phyloP scores from a whole-genome alignment of 495 filamentous ascomycete species.

The Haplographium delicatum region DNA sequence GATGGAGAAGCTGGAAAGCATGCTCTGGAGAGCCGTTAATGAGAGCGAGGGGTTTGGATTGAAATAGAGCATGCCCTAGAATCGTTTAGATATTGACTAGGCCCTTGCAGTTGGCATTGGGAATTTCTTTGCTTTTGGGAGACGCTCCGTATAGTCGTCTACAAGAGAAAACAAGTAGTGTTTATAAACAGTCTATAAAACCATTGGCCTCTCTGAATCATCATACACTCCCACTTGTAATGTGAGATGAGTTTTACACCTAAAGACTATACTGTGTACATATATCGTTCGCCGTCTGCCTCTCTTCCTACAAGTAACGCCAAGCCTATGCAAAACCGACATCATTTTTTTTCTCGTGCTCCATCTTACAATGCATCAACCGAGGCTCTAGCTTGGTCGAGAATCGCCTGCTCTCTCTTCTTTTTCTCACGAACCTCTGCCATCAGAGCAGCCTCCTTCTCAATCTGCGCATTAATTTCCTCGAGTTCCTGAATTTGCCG shows the following conservation, averaged over 20 bases:
- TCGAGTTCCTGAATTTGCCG: constrained; percentile 53
- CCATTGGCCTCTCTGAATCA: not conserved
- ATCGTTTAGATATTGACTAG: no score
- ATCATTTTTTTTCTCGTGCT: not conserved
- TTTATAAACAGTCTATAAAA: not conserved
- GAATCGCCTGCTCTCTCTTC: constrained; percentile 18
- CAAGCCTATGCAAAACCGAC: constrained; percentile 8
- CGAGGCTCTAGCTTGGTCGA: constrained; percentile 11
- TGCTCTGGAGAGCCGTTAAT: constrained; percentile 79
- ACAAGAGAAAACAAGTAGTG: no score
- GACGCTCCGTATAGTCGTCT: no score
- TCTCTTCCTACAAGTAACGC: constrained; percentile 15
- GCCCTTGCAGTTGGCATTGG: no score
- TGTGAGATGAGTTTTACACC: not conserved
- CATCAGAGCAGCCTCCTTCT: constrained; percentile 6
- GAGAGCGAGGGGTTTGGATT: constrained; percentile 94
- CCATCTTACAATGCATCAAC: not conserved
- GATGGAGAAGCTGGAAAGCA: constrained; percentile 58
- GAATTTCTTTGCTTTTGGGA: no score
- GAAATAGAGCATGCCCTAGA: no score
- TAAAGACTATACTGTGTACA: no score
- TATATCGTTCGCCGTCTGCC: no score
- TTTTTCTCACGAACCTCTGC: constrained; percentile 6
- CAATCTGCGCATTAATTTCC: constrained; percentile 44
- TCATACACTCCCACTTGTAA: not conserved